Percentiles rank a stretch among this genome's conserved stretches.
Evolutionary conservation across 2,329 filamentous ascomycete species (phyloP).

Genomic region (Colletotrichum cereale): DNA sequence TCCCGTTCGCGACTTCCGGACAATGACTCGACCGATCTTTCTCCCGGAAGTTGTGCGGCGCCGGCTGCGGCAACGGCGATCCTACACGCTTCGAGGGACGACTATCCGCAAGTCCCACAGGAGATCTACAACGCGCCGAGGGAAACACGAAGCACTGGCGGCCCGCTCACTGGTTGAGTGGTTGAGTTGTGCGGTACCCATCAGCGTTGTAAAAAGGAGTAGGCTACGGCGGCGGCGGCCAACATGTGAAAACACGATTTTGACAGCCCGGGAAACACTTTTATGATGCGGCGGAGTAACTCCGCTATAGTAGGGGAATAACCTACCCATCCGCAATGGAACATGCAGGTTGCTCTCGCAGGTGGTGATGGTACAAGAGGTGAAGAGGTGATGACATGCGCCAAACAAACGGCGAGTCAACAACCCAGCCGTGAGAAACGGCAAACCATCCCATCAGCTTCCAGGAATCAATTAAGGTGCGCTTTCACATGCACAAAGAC

Average conservation of each 20-base stretch:
- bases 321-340: not conserved
- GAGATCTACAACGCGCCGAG: conserved; percentile 27
- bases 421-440: not conserved
- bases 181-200: not conserved
- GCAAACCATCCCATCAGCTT: not conserved
- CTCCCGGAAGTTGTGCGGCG: not conserved
- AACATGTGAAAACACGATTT: conserved; percentile 1
- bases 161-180: not conserved
- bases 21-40: not conserved
- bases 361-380: not conserved
- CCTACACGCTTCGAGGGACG: conserved; percentile 15
- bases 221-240: not conserved
- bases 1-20: not conserved
- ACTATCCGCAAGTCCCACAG: conserved; percentile 7
- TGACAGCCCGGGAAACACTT: not conserved
- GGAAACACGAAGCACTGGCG: conserved; percentile 1
- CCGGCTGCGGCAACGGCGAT: conserved; percentile 27
- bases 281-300: not conserved
- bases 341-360: not conserved
- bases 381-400: not conserved
- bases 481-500: not conserved
- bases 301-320: not conserved
- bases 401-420: not conserved
- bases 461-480: too few species aligned
- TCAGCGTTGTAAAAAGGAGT: not conserved